Evolutionary conservation across 345 rosid genomes (phyloP).

Genomic region (Arabidopsis suecica): DNA sequence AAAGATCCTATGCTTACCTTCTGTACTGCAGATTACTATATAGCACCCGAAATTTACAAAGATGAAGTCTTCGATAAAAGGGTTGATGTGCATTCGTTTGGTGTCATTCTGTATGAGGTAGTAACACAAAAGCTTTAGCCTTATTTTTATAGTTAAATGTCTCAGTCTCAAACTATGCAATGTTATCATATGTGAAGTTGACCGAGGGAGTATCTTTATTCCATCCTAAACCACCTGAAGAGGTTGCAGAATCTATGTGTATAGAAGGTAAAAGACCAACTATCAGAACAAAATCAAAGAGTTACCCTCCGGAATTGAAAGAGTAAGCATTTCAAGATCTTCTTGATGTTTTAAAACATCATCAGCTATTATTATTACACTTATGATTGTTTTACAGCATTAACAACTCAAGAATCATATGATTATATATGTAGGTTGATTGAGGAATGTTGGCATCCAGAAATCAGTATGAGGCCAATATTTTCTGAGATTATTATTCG

Average conservation of each 20-base stretch:
- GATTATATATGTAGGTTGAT: slow-evolving; percentile 62
- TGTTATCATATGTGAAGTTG: slow-evolving; percentile 58
- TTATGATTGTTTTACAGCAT: background rate
- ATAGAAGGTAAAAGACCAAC: slow-evolving; percentile 71
- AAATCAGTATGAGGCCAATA: slow-evolving; percentile 63
- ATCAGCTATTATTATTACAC: background rate
- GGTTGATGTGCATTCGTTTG: slow-evolving; percentile 84
- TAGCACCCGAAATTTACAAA: slow-evolving; percentile 84
- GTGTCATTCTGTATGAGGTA: slow-evolving; percentile 91
- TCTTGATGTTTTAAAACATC: background rate
- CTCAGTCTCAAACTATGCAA: slow-evolving; percentile 1
- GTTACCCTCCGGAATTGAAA: slow-evolving; percentile 55
- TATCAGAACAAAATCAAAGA: slow-evolving; percentile 67
- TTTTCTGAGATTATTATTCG: slow-evolving; percentile 86
- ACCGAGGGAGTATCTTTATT: slow-evolving; percentile 84
- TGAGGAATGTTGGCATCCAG: slow-evolving; percentile 88
- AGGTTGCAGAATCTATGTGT: slow-evolving; percentile 67
- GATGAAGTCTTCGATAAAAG: slow-evolving; percentile 70
- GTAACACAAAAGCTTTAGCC: slow-evolving; percentile 17
- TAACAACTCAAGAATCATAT: slow-evolving; percentile 6
- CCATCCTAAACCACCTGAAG: slow-evolving; percentile 73
- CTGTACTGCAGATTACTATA: slow-evolving; percentile 60
- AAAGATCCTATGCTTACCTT: slow-evolving; percentile 17
- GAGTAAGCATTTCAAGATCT: slow-evolving; percentile 60
- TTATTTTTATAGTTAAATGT: background rate